Conservation (phyloP, 352 stramenopile species). For the Phytophthora pisi region DNA sequence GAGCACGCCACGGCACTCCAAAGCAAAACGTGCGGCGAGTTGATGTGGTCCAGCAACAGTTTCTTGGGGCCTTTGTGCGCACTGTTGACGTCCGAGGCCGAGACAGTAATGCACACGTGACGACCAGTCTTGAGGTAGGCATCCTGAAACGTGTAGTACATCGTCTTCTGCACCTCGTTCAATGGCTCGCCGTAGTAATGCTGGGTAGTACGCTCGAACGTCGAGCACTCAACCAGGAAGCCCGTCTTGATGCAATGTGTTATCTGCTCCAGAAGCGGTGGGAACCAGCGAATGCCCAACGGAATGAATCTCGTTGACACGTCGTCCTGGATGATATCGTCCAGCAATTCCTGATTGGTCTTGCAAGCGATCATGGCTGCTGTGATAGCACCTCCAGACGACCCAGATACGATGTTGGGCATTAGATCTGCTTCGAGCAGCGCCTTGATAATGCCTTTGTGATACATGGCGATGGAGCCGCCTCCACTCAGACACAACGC, state of each 20-base stretch:
- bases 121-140: conserved; percentile 92
- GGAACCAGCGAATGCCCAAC: conserved; percentile 80
- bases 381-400: conserved; percentile 92
- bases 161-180: conserved; percentile 45
- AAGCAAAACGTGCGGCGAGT: conserved; percentile 92
- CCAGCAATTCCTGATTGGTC: conserved; percentile 86
- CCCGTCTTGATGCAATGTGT: conserved; percentile 90
- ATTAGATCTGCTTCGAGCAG: conserved; percentile 89
- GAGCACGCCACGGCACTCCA: conserved; percentile 91
- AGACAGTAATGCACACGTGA: conserved; percentile 95
- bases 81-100: conserved; percentile 88
- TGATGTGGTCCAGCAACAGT: conserved; percentile 94
- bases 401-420: conserved; percentile 94
- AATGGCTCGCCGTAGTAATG: conserved; percentile 92
- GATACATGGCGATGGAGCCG: conserved; percentile 94
- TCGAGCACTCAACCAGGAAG: conserved; percentile 88
- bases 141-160: conserved; percentile 94
- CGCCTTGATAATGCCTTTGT: conserved; percentile 93
- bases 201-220: conserved; percentile 85
- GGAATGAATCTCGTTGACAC: conserved; percentile 64
- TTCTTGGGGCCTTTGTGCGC: conserved; percentile 76
- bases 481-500: conserved; percentile 94
- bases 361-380: conserved; percentile 89
- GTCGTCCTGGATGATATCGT: conserved; percentile 60
- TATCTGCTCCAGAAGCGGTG: conserved; percentile 85